phyloP scores from a whole-genome alignment of 352 stramenopile species.

The Pythium aristosporum region DNA sequence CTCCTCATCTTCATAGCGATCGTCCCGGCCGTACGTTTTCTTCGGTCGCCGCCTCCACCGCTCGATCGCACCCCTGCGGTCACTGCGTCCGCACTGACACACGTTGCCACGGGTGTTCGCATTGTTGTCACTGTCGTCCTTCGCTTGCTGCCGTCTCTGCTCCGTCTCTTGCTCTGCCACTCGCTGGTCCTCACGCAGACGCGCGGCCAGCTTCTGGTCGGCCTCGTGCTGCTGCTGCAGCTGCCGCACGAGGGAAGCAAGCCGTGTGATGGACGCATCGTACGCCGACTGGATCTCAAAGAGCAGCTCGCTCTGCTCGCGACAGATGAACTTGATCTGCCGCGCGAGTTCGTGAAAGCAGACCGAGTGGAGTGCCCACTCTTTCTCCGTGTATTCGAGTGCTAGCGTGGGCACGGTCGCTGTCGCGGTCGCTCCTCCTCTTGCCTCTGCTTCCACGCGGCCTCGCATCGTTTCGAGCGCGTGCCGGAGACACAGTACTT shows the following conservation, averaged over 20 bases:
- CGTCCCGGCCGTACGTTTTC: neutral
- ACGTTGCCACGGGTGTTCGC: neutral
- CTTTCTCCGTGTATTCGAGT: conserved; percentile 49
- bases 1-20: neutral
- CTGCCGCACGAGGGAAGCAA: conserved; percentile 14
- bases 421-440: neutral
- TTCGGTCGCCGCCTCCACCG: neutral
- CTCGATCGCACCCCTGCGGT: neutral
- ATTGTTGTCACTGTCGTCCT: neutral
- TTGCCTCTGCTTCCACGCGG: neutral
- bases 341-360: conserved; percentile 76
- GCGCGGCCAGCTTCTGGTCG: neutral
- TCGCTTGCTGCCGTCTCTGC: neutral
- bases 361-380: conserved; percentile 65
- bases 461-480: conserved; percentile 57
- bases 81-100: neutral
- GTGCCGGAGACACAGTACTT: conserved; percentile 66
- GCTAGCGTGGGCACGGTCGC: conserved; percentile 10
- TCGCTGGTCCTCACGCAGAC: conserved; percentile 2
- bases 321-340: conserved; percentile 76
- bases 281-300: conserved; percentile 57
- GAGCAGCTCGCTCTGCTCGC: conserved; percentile 72
- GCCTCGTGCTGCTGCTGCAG: neutral
- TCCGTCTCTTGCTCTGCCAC: neutral
- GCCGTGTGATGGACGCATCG: conserved; percentile 34